Evolutionary conservation across 257 asterid species (phyloP).

Genomic region (Thymus mandschuricus): DNA sequence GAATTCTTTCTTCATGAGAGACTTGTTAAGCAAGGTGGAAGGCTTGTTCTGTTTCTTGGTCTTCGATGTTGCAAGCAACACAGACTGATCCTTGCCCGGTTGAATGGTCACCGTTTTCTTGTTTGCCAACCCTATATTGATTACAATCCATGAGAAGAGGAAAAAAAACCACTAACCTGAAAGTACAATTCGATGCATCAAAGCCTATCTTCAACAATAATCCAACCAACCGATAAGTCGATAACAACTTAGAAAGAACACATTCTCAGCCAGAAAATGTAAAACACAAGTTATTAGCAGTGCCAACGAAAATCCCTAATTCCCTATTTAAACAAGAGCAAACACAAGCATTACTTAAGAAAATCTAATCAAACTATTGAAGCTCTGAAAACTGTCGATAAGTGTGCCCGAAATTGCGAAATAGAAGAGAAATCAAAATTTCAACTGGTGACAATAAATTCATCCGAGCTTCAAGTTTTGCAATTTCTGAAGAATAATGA

Average conservation of each 20-base stretch:
- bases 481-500: neutral
- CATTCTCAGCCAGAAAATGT: neutral
- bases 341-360: neutral
- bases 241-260: neutral
- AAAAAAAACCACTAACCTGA: neutral
- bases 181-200: conserved; percentile 8
- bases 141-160: neutral
- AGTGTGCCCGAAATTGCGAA: too few relatives aligned
- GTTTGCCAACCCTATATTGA: conserved; percentile 81
- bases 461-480: neutral
- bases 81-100: conserved; percentile 74
- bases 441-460: neutral
- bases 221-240: neutral
- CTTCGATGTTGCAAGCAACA: conserved; percentile 79
- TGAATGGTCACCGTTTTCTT: conserved; percentile 93
- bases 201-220: neutral
- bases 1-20: conserved; percentile 92
- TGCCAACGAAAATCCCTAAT: neutral
- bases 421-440: too few relatives aligned
- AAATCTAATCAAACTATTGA: neutral
- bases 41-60: conserved; percentile 93
- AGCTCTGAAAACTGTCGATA: neutral
- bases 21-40: conserved; percentile 66
- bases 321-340: neutral
- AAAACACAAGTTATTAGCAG: neutral